Conservation (phyloP, 164 flowering plant species). For the Annona cherimola region DNA sequence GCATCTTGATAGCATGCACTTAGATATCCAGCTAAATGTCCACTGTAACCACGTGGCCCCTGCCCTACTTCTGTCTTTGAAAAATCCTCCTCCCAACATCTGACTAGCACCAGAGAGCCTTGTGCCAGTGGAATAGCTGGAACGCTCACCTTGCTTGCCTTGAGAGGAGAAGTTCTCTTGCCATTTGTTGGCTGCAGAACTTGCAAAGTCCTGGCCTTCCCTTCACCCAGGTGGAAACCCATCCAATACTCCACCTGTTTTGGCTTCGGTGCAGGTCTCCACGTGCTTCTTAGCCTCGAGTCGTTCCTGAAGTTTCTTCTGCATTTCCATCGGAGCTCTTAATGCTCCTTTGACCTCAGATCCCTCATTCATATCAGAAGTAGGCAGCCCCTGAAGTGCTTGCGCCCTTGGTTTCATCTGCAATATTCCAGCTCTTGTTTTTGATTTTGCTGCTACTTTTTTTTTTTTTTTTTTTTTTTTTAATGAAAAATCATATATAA, state of each 20-base stretch:
- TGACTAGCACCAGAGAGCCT: too few species aligned
- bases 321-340: too few species aligned
- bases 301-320: too few species aligned
- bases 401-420: too few species aligned
- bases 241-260: conserved; percentile 71
- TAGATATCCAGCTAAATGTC: conserved; percentile 32
- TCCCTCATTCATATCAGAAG: too few species aligned
- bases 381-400: too few species aligned
- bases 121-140: conserved; percentile 30
- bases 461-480: too few species aligned
- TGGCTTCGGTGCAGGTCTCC: conserved; percentile 31
- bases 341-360: too few species aligned
- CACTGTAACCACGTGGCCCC: conserved; percentile 35
- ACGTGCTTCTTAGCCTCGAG: too few species aligned
- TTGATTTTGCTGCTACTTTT: too few species aligned
- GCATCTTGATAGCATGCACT: conserved; percentile 37
- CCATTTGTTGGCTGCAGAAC: conserved; percentile 50
- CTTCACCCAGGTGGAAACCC: conserved; percentile 58
- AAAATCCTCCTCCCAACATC: conserved; percentile 27
- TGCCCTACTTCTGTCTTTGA: conserved; percentile 37
- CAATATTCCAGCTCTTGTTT: too few species aligned
- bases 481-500: too few species aligned
- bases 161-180: conserved; percentile 49
- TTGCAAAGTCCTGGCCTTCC: conserved; percentile 71
- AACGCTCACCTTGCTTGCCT: conserved; percentile 52